phyloP scores from a whole-genome alignment of 2,329 filamentous ascomycete species.

The Sporothrix protearum region DNA sequence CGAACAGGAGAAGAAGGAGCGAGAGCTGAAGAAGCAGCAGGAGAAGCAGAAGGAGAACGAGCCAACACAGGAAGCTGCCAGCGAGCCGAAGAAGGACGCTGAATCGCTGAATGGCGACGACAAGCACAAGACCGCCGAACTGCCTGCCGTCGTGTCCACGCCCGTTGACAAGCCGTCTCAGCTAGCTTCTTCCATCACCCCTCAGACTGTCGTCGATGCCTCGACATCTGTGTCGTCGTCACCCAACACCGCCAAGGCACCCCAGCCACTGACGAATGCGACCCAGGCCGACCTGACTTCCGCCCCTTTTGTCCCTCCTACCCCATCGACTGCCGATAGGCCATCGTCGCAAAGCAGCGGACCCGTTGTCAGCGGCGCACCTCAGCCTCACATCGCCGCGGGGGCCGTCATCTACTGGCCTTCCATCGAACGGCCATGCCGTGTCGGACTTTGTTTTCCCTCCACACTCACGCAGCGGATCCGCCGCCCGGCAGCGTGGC shows the following conservation, averaged over 20 bases:
- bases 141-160: background rate
- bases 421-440: slow-evolving; percentile 12
- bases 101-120: background rate
- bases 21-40: slow-evolving; percentile 1
- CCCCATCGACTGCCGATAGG: background rate
- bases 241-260: background rate
- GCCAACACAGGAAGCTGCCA: background rate
- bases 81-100: background rate
- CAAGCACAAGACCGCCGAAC: background rate
- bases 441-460: slow-evolving; percentile 21
- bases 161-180: slow-evolving; percentile 14
- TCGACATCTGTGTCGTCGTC: slow-evolving; percentile 16
- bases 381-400: background rate
- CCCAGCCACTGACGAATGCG: background rate
- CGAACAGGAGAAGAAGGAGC: slow-evolving; percentile 8
- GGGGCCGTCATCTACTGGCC: slow-evolving; percentile 3
- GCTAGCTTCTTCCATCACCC: background rate
- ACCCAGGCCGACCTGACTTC: background rate
- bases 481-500: slow-evolving; percentile 7
- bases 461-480: slow-evolving; percentile 9
- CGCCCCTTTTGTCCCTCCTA: background rate
- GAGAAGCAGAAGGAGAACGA: background rate
- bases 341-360: slow-evolving; percentile 1
- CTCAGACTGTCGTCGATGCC: slow-evolving; percentile 13
- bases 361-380: background rate